Percentiles rank a stretch among this genome's conserved stretches.
Evolutionary conservation across 1,139 yeast species (phyloP).

Genomic region (Kodamaea plutei): DNA sequence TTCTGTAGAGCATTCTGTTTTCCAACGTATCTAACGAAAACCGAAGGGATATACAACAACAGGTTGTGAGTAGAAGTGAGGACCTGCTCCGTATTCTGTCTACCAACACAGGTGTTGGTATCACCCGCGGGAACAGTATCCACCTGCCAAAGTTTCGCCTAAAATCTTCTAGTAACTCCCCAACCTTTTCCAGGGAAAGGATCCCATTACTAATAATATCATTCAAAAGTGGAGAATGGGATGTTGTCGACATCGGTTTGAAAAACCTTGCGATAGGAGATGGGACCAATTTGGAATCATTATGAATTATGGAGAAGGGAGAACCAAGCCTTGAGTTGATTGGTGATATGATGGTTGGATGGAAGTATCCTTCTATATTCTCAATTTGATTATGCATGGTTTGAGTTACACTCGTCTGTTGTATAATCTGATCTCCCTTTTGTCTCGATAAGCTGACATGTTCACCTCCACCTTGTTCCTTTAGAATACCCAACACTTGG

Average conservation of each 20-base stretch:
- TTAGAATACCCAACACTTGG: conserved; percentile 26
- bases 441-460: too few species aligned
- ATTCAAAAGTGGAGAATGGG: too few species aligned
- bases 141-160: conserved; percentile 70
- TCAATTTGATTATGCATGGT: too few species aligned
- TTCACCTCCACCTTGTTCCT: not conserved
- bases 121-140: conserved; percentile 65
- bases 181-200: conserved; percentile 46
- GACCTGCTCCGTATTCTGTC: conserved; percentile 51
- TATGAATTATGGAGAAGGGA: conserved; percentile 46
- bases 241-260: too few species aligned
- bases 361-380: too few species aligned
- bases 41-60: conserved; percentile 59
- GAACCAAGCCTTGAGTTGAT: conserved; percentile 41
- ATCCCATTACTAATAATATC: conserved; percentile 50
- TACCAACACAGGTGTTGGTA: conserved; percentile 48
- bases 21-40: conserved; percentile 30
- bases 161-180: conserved; percentile 52
- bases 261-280: conserved; percentile 42
- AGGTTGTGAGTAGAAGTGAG: conserved; percentile 60
- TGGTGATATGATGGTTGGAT: conserved; percentile 20
- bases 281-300: conserved; percentile 35
- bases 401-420: too few species aligned
- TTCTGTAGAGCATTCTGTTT: conserved; percentile 23
- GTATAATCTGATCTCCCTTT: too few species aligned